A percentile compares a stretch with the other conserved stretches of the same genome.
phyloP scores from a whole-genome alignment of 441 rosid species.

The Brassica hybrid region DNA sequence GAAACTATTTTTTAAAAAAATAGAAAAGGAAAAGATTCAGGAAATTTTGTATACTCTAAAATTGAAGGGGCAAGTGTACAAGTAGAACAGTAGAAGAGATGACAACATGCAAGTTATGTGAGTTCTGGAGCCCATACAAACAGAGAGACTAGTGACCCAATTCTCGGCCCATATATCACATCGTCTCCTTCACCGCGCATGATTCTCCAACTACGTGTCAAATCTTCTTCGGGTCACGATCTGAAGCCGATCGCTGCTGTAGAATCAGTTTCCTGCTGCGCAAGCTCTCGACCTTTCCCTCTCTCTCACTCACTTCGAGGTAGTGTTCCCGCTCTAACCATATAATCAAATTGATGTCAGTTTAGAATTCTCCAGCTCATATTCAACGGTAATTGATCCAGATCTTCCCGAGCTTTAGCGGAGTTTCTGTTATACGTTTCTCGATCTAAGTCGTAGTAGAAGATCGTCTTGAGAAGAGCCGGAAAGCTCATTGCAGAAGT shows the following conservation, averaged over 20 bases:
- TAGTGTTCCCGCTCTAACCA: constrained; percentile 19
- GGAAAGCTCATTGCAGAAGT: background rate
- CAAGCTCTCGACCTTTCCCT: constrained; percentile 17
- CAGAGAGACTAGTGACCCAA: background rate
- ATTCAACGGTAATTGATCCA: constrained; percentile 24
- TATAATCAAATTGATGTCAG: constrained; percentile 4
- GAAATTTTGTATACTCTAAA: no score
- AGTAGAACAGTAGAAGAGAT: no score
- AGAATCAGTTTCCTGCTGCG: constrained; percentile 31
- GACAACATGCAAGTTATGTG: no score
- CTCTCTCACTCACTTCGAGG: constrained; percentile 17
- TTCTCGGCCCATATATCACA: constrained; percentile 1
- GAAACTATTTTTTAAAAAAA: no score
- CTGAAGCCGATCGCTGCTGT: constrained; percentile 32
- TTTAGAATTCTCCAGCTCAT: constrained; percentile 11
- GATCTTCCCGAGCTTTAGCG: constrained; percentile 24
- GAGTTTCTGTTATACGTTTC: background rate
- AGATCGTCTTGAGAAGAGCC: background rate
- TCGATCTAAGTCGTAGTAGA: background rate
- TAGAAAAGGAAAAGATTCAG: no score
- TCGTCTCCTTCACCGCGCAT: constrained; percentile 23
- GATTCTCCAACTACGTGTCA: background rate
- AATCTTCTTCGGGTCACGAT: constrained; percentile 33
- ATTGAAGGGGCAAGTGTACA: no score
- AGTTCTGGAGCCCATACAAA: constrained; percentile 10